Base-by-base conservation (phyloP, 208 protist genomes). In the Crithidia bombi region DNA sequence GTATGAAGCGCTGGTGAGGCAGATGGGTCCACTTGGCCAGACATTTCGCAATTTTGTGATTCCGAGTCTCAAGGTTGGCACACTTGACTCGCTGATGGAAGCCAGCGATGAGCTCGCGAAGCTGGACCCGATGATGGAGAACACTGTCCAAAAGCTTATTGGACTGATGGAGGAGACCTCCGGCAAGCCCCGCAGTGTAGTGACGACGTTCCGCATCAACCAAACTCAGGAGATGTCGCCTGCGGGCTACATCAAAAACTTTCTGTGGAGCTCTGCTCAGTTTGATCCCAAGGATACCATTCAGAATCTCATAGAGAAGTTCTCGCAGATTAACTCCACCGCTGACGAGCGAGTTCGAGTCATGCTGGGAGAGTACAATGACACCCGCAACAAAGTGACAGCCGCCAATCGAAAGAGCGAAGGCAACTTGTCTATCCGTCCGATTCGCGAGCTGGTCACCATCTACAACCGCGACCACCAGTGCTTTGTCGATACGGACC, bases 71-170 rank as follows among this genome's bases (percentile, higher is more conserved):
- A 92, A 89, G 57, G 85, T 96, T 7, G 93, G 93, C 52, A 96
- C 93, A 7, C 75, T 97, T 14, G 93, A 97, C 66, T 93, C 89
- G 7, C 69, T 97, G 26, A 93, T 97, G 80, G 90, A 96, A 63
- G 86, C 86, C 30, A 95, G 90, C 54, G 93, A 97, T 66, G 91
- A 96, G 44, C 78, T 97, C 4, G 64, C 73, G 17, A 97, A 94
- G 49, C 73, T 97, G 14, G 93, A 97, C 65, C 63, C 86, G 21
- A 44, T 74, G 26, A 68, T 92, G 67, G 93, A 97, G 63, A 79
- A 74, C 52, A 87, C 73, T 19, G 80, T 95, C 39, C 73, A 88
- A 26, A 97, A 94, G 49, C 54, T 96, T 12, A 87, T 96, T 66
- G 55, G 75, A 15, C 65, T 95, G 25, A 93, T 95, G 86, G 86